Evolutionary conservation across 345 rosid genomes (phyloP).

Genomic region (Salix dunnii): DNA sequence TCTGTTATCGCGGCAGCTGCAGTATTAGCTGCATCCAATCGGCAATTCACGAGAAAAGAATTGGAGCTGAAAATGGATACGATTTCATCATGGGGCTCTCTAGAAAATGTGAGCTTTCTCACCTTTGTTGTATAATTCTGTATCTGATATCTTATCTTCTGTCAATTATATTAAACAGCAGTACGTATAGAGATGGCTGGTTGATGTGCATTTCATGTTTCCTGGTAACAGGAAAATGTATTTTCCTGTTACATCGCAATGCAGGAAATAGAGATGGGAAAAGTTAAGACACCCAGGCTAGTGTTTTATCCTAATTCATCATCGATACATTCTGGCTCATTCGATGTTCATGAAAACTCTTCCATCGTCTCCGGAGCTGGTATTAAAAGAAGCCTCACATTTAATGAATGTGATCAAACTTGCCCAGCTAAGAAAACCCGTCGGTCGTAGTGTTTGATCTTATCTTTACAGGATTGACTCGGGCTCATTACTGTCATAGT

Average conservation of each 20-base stretch:
- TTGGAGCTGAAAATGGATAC: slow-evolving; percentile 43
- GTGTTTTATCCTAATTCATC: slow-evolving; percentile 26
- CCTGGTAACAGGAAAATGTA: slow-evolving; percentile 54
- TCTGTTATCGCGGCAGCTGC: slow-evolving; percentile 76
- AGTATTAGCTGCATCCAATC: slow-evolving; percentile 51
- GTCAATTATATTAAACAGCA: not conserved
- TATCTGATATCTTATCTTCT: not conserved
- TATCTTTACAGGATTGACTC: not conserved
- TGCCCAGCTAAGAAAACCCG: slow-evolving; percentile 40
- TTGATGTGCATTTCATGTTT: slow-evolving; percentile 14
- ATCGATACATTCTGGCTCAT: slow-evolving; percentile 16
- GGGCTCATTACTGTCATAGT: slow-evolving; percentile 31
- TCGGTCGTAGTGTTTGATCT: slow-evolving; percentile 22
- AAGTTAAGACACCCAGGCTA: slow-evolving; percentile 41
- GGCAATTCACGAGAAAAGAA: slow-evolving; percentile 48
- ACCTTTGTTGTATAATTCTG: not conserved
- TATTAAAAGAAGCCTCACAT: slow-evolving; percentile 56
- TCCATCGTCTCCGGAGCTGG: slow-evolving; percentile 38
- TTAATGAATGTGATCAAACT: slow-evolving; percentile 39
- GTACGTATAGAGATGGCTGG: not conserved
- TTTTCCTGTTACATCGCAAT: slow-evolving; percentile 51
- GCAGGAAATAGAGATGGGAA: slow-evolving; percentile 49
- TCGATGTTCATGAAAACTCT: slow-evolving; percentile 21
- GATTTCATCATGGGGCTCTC: slow-evolving; percentile 47
- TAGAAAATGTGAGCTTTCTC: slow-evolving; percentile 45